Evolutionary conservation across 192 early-diverging fungal genomes (phyloP), one percentile per base, ranked within the genome.

Genomic region (Podochytrium sp.): DNA sequence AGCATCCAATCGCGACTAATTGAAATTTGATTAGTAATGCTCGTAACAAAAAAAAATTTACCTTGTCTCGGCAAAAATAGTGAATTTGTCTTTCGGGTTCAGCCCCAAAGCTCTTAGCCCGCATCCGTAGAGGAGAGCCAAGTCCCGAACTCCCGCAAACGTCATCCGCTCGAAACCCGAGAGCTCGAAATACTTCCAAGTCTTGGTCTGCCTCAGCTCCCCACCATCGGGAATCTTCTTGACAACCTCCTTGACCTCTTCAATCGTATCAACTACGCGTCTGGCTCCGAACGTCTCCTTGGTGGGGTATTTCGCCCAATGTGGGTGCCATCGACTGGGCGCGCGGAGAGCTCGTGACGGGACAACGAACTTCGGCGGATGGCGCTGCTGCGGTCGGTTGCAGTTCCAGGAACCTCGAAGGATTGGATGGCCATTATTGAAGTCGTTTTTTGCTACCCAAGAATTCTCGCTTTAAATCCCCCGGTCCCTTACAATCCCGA

Each of bases 171-270:
- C 72, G 84, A 90, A 97, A 23, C 74, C 80, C 18, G 90, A 86
- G 59, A 96, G 82, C 76, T 90, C 84, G 74, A 92, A 92, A 72
- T 87, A 94, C 65, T 84, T 91, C 93, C 93, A 94, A 10, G 7
- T 90, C 79, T 96, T 96, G 60, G 75, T 90, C 72, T 92, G 87
- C 55, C 82, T 86, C 38, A 77, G 79, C 74, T 87, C 84, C 47
- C 81, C 78, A 50, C 91, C 91, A 41, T 32, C 67, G 39, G 69
- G 69, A 5, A 83, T 51, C 61, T 74, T 62, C 75, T 91, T 91
- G 25, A 77, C 89, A 38, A 91, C 79, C 61, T 86, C 79, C 82
- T 95, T 95, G 61, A 90, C 87, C 74, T 95, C 93, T 72, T 91
- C 59, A 25, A 61, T 61, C 20, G 56, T 37, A 38, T 56, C 25